These are phyloP conservation scores for Artemisia tridentata DNA, from an alignment of 129 eudicot species.

Conservation along the genomic window DNA sequence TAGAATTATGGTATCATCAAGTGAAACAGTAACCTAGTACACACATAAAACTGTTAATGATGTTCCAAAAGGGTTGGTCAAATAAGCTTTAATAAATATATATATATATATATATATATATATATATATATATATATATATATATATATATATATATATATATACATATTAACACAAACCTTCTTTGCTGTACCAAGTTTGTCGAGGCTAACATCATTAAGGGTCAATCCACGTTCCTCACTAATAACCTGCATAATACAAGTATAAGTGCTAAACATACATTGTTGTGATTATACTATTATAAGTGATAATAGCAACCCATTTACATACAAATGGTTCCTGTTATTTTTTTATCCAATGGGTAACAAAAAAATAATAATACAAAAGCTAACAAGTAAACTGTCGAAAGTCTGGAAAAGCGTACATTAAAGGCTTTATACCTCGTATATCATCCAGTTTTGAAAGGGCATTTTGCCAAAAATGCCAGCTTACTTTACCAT, in stretches of 20 bases:
- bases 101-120: no score
- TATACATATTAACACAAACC: constrained; percentile 39
- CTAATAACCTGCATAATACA: constrained; percentile 61
- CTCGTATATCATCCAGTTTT: no score
- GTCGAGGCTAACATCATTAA: constrained; percentile 60
- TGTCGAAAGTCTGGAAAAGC: no score
- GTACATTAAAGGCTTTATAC: no score
- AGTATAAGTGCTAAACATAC: constrained; percentile 4
- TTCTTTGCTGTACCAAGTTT: constrained; percentile 88
- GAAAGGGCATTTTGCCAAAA: no score
- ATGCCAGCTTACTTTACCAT: no score
- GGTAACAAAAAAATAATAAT: no score
- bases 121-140: no score
- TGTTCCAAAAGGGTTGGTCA: not conserved
- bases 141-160: no score
- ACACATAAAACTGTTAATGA: not conserved
- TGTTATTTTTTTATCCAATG: no score
- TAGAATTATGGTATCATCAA: constrained; percentile 85
- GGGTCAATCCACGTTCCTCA: constrained; percentile 74
- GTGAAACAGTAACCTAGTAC: constrained; percentile 77
- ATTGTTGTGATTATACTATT: not conserved
- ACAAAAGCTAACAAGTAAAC: no score
- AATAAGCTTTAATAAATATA: not conserved
- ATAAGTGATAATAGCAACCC: not conserved
- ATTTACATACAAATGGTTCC: not conserved